Base-by-base conservation (phyloP, 495 filamentous ascomycete genomes). In the Alectoria sarmentosa region DNA sequence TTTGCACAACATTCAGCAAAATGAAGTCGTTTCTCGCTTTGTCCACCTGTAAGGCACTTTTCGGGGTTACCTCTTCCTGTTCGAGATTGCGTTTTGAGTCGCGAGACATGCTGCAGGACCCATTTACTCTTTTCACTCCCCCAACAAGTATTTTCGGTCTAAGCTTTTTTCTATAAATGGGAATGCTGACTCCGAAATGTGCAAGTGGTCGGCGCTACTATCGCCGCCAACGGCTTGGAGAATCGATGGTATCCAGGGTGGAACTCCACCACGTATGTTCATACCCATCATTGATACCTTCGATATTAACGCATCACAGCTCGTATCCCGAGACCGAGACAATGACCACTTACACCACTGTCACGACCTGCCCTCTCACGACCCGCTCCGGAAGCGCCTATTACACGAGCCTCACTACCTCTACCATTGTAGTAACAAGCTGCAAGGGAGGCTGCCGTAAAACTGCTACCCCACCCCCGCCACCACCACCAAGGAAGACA, bases 181-280 rank as follows among this genome's bases (percentile, higher is more conserved):
- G n/a, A n/a, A n/a, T n/a, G n/a, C n/a, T n/a, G n/a, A n/a, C n/a
- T n/a, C n/a, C n/a, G n/a, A n/a, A n/a, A n/a, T n/a, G n/a, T n/a
- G n/a, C n/a, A n/a, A n/a, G n/a, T n/a, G n/a, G n/a, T n/a, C n/a
- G n/a, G n/a, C n/a, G n/a, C n/a, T n/a, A n/a, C n/a, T n/a, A n/a
- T 62, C 48, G 65, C 65, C 36, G 58, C 66, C 14, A 30, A 62
- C 30, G 58, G 48, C 14, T 30, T 67, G n/a, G 36, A 62, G 17
- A 63, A 69, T 49, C 56, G 42, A 26, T 60, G 41, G 44, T 59
- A 56, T 34, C 56, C 61, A 8, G 58, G 46, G 15, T 63, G 62
- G 58, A 65, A 65, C 23, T 60, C 61, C 19, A 58, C 65, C 10
- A 67, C 59, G 67, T 66, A 37, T 14, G 67, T 65, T 42, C n/a